Conservation (phyloP, 139 green algal genomes). For the Coelastrella sp. region DNA sequence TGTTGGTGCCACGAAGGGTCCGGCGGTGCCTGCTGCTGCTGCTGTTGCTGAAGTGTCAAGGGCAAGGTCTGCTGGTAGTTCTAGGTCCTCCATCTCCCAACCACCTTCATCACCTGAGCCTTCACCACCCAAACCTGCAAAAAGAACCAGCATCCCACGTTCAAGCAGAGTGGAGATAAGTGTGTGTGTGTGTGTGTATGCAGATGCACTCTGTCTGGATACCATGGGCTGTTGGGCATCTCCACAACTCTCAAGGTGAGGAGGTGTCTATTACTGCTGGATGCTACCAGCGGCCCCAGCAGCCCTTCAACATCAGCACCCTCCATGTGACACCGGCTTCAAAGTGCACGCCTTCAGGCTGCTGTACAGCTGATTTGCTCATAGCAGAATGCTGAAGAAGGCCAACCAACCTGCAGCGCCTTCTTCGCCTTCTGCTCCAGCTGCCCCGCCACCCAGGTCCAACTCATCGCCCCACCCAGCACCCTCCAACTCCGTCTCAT, state of each 20-base stretch:
- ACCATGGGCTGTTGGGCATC: too few relatives aligned
- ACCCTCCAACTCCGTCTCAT: slow-evolving; percentile 75
- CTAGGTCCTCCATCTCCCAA: slow-evolving; percentile 98
- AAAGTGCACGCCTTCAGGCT: too few relatives aligned
- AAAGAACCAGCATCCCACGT: not conserved
- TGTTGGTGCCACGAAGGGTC: slow-evolving; percentile 76
- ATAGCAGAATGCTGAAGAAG: not conserved
- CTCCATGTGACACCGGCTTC: too few relatives aligned
- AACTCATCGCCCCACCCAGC: slow-evolving; percentile 88
- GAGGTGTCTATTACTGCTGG: too few relatives aligned
- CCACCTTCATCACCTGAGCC: slow-evolving; percentile 79
- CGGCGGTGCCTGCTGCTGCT: slow-evolving; percentile 31
- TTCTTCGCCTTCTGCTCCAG: slow-evolving; percentile 38
- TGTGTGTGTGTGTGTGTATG: not conserved
- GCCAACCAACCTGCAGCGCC: not conserved
- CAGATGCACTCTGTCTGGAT: not conserved
- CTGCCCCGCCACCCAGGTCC: slow-evolving; percentile 61
- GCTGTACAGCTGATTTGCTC: not conserved
- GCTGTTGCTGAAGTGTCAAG: slow-evolving; percentile 36
- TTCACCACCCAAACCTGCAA: slow-evolving; percentile 63
- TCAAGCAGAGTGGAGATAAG: not conserved
- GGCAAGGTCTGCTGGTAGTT: slow-evolving; percentile 78
- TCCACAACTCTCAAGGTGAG: too few relatives aligned
- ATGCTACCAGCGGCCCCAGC: too few relatives aligned
- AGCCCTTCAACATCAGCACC: too few relatives aligned